These are phyloP conservation scores for Fusarium sterilihyphosum DNA, from an alignment of 2,329 filamentous ascomycete genomes.

Conservation along the genomic window DNA sequence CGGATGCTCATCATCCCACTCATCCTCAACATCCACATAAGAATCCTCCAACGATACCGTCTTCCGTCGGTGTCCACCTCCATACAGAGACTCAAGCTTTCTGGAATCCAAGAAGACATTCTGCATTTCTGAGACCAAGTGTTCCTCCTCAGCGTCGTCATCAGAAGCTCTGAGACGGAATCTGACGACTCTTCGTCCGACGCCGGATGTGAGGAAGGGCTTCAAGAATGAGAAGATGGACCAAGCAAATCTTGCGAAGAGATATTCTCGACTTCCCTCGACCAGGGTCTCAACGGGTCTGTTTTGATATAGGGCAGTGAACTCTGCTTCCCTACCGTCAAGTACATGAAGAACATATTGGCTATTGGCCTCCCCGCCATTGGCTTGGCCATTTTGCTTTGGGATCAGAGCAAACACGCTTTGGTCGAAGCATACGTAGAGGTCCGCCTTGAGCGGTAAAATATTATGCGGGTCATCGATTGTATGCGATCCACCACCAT, in stretches of 20 bases:
- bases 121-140: constrained; percentile 21
- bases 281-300: constrained; percentile 5
- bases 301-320: constrained; percentile 29
- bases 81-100: constrained; percentile 21
- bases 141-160: constrained; percentile 17
- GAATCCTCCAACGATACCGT: constrained; percentile 9
- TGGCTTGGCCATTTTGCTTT: background rate
- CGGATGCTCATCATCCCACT: constrained; percentile 28
- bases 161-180: constrained; percentile 11
- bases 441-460: constrained; percentile 27
- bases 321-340: constrained; percentile 22
- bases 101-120: constrained; percentile 24
- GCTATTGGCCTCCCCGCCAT: background rate
- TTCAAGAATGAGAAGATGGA: constrained; percentile 20
- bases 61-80: constrained; percentile 2
- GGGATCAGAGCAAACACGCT: constrained; percentile 29
- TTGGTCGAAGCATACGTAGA: constrained; percentile 34
- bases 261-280: constrained; percentile 21
- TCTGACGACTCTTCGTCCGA: constrained; percentile 11
- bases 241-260: constrained; percentile 29
- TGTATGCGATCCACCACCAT: constrained; percentile 27
- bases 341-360: constrained; percentile 27
- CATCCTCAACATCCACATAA: constrained; percentile 34
- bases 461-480: constrained; percentile 33
- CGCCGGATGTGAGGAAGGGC: constrained; percentile 26